A percentile compares a stretch with the other conserved stretches of the same genome.
phyloP scores from a whole-genome alignment of 2,329 filamentous ascomycete genomes.

The Hypoxylon sp. region DNA sequence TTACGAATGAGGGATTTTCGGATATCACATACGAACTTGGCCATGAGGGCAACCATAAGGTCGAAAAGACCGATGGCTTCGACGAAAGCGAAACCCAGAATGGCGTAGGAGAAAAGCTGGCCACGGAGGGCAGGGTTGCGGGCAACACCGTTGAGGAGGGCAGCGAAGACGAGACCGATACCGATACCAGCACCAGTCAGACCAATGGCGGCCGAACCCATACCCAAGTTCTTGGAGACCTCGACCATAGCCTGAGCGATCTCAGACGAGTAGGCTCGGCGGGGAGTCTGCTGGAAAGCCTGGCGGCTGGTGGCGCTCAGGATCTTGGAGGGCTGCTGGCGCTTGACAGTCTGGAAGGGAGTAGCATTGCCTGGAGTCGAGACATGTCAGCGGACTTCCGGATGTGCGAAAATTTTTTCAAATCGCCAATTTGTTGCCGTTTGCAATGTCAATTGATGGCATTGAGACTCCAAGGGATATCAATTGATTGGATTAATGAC shows the following conservation, averaged over 20 bases:
- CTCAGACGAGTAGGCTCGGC: constrained; percentile 87
- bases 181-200: constrained; percentile 93
- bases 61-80: constrained; percentile 92
- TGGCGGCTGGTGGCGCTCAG: constrained; percentile 74
- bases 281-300: constrained; percentile 70
- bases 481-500: constrained; percentile 29
- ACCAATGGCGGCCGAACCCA: constrained; percentile 91
- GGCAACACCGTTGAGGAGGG: constrained; percentile 88
- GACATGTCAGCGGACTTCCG: constrained; percentile 27
- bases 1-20: constrained; percentile 28
- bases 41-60: constrained; percentile 93
- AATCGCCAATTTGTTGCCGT: constrained; percentile 6
- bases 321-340: constrained; percentile 75
- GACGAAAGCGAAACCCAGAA: constrained; percentile 95
- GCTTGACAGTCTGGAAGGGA: constrained; percentile 81
- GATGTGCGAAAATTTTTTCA: constrained; percentile 22
- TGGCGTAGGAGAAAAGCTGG: constrained; percentile 96
- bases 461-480: constrained; percentile 4
- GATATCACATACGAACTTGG: constrained; percentile 78
- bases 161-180: constrained; percentile 95
- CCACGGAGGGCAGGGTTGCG: constrained; percentile 94
- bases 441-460: constrained; percentile 36
- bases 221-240: constrained; percentile 91
- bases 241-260: constrained; percentile 89
- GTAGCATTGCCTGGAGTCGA: constrained; percentile 63